These are phyloP conservation scores for Phytophthora macrochlamydospora DNA, from an alignment of 352 stramenopile genomes.

Conservation along the genomic window DNA sequence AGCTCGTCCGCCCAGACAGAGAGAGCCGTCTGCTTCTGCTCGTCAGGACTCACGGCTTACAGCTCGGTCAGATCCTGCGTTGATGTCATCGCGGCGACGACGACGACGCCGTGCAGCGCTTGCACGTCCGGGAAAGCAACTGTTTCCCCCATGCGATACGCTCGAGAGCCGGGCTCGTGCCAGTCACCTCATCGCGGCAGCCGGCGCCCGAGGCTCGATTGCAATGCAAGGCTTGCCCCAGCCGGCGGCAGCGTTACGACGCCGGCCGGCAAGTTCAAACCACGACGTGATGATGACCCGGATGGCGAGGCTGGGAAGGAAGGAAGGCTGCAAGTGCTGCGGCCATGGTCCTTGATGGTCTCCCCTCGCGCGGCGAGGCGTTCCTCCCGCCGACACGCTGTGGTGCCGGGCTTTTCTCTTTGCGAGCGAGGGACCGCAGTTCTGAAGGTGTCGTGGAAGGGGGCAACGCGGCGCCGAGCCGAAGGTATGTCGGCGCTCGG, in stretches of 20 bases:
- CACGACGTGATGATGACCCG: not conserved
- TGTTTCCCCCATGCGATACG: conserved; percentile 32
- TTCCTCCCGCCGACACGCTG: conserved; percentile 15
- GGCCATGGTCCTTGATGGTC: conserved; percentile 15
- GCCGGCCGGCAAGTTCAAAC: not conserved
- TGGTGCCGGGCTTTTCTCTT: conserved; percentile 21
- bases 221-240: conserved; percentile 8
- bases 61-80: not conserved
- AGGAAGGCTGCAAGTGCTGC: too few species aligned
- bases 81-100: not conserved
- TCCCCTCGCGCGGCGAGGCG: too few species aligned
- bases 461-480: not conserved
- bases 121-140: conserved; percentile 28
- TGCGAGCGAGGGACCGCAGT: conserved; percentile 15
- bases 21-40: not conserved
- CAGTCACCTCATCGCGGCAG: conserved; percentile 19
- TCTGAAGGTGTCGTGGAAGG: conserved; percentile 33
- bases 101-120: not conserved
- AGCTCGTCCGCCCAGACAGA: not conserved
- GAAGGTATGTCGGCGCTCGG: not conserved
- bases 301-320: too few species aligned
- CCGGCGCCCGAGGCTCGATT: not conserved
- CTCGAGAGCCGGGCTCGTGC: conserved; percentile 21
- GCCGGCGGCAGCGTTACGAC: not conserved
- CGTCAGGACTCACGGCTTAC: not conserved